Percentiles rank a stretch among this genome's conserved stretches.
phyloP scores from a whole-genome alignment of 257 asterid species.

The Solanum medicagineum region DNA sequence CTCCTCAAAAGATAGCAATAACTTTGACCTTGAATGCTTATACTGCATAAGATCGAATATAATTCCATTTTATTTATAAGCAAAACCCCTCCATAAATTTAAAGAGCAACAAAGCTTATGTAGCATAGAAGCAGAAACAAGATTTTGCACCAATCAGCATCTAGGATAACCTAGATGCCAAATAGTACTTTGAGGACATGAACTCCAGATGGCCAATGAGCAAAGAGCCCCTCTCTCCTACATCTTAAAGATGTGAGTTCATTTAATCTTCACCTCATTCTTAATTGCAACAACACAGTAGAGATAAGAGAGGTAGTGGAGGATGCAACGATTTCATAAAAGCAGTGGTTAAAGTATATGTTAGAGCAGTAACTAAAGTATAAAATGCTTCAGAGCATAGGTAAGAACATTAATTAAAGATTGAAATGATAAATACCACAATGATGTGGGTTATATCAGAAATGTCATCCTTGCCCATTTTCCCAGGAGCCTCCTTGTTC shows the following conservation, averaged over 20 bases:
- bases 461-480: conserved; percentile 13
- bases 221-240: not conserved
- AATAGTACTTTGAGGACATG: not conserved
- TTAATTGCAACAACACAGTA: not conserved
- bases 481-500: conserved; percentile 20
- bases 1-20: not conserved
- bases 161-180: not conserved
- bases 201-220: not conserved
- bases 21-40: not conserved
- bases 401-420: not conserved
- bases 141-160: not conserved
- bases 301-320: not conserved
- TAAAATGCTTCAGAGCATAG: not conserved
- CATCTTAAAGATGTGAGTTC: not conserved
- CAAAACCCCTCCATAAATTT: not conserved
- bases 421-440: conserved; percentile 55
- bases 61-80: not conserved
- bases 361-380: not conserved
- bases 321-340: not conserved
- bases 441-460: conserved; percentile 74
- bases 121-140: not conserved
- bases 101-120: not conserved
- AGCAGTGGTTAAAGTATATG: not conserved
- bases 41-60: not conserved
- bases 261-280: not conserved